These are phyloP conservation scores for Zygosaccharomyces sapae DNA, from an alignment of 1,139 yeast genomes.

Conservation along the genomic window DNA sequence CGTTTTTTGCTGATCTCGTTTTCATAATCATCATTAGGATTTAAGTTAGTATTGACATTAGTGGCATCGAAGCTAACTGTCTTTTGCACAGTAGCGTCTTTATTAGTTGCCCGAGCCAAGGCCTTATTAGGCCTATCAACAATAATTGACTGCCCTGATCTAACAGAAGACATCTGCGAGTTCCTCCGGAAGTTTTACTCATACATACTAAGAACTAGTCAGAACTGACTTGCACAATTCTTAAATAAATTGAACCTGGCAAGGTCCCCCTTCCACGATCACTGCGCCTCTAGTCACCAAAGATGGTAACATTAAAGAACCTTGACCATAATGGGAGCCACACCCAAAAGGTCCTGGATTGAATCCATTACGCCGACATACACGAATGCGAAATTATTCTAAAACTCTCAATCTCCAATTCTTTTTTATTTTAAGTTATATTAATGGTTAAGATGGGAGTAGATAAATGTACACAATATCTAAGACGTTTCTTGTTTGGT, in stretches of 20 bases:
- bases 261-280: too few relatives aligned
- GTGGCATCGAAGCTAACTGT: background rate
- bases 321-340: too few relatives aligned
- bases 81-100: background rate
- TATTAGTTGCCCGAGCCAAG: background rate
- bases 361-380: too few relatives aligned
- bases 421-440: conserved; percentile 10
- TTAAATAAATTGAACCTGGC: too few relatives aligned
- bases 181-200: too few relatives aligned
- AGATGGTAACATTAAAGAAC: too few relatives aligned
- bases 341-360: too few relatives aligned
- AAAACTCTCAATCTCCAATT: conserved; percentile 5
- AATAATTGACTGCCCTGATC: background rate
- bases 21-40: background rate
- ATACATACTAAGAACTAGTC: too few relatives aligned
- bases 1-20: background rate
- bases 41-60: background rate
- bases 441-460: conserved; percentile 18
- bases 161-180: background rate
- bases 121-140: background rate
- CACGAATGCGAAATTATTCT: too few relatives aligned
- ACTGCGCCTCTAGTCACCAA: too few relatives aligned
- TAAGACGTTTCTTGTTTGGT: conserved; percentile 5
- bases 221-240: too few relatives aligned
- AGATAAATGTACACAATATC: conserved; percentile 21